Percentiles rank a stretch among this genome's conserved stretches.
Conservation (phyloP, 768 basidiomycete genomes). For the Lentinula sp. region DNA sequence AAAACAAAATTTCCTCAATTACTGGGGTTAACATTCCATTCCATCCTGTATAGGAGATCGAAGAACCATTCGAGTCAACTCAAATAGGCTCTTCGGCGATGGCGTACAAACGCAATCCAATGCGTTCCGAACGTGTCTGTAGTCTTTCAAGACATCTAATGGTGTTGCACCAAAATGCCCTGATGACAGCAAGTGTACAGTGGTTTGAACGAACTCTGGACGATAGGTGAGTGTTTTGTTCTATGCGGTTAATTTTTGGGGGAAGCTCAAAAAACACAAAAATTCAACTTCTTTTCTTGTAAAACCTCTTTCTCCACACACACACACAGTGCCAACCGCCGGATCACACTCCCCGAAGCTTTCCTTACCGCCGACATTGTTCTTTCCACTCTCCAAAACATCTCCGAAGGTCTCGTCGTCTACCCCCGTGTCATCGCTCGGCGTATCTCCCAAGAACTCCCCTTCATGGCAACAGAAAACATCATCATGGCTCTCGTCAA, state of each 20-base stretch:
- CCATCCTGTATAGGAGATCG: constrained; percentile 62
- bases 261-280: too few species aligned
- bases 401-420: constrained; percentile 98
- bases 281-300: too few species aligned
- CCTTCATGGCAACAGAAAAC: constrained; percentile 99
- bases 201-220: constrained; percentile 99
- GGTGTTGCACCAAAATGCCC: constrained; percentile 91
- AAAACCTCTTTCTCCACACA: not conserved
- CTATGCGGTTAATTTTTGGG: not conserved
- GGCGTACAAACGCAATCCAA: constrained; percentile 99
- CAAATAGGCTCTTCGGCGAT: constrained; percentile 97
- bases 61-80: constrained; percentile 98
- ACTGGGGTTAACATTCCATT: too few species aligned
- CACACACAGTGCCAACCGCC: constrained; percentile 77
- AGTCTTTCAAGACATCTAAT: constrained; percentile 94
- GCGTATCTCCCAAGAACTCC: constrained; percentile 89
- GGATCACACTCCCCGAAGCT: constrained; percentile 94
- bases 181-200: constrained; percentile 92
- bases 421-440: constrained; percentile 94
- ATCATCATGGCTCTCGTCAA: constrained; percentile 99
- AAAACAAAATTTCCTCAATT: too few species aligned
- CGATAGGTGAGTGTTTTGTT: constrained; percentile 56
- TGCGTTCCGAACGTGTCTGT: constrained; percentile 98
- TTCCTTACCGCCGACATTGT: constrained; percentile 97
- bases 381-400: constrained; percentile 91